A percentile compares a stretch with the other conserved stretches of the same genome.
phyloP scores from a whole-genome alignment of 2,329 filamentous ascomycete genomes.

The Hypomyces perniciosus region DNA sequence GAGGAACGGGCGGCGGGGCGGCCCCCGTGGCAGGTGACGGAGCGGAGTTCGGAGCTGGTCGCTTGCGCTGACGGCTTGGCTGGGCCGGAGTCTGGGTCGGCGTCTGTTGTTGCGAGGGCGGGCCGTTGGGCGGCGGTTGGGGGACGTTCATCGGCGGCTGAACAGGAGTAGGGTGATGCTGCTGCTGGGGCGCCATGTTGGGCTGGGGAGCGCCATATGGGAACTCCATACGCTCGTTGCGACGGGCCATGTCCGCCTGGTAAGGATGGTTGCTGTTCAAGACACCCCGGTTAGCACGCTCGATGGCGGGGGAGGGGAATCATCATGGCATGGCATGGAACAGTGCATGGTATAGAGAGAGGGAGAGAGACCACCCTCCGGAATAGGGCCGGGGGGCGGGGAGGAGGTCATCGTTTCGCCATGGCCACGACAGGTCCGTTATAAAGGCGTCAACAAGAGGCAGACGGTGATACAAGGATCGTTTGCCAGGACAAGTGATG shows the following conservation, averaged over 20 bases:
- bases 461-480: slow-evolving; percentile 21
- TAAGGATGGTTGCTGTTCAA: slow-evolving; percentile 40
- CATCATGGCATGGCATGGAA: slow-evolving; percentile 22
- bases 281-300: slow-evolving; percentile 24
- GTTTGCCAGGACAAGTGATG: slow-evolving; percentile 14
- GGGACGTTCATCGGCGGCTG: slow-evolving; percentile 41
- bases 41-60: slow-evolving; percentile 33
- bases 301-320: slow-evolving; percentile 19
- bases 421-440: slow-evolving; percentile 16
- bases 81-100: slow-evolving; percentile 34
- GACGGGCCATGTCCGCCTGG: slow-evolving; percentile 45
- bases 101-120: slow-evolving; percentile 30
- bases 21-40: slow-evolving; percentile 32
- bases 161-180: slow-evolving; percentile 34
- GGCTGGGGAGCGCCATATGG: slow-evolving; percentile 35
- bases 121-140: slow-evolving; percentile 30
- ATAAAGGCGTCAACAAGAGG: slow-evolving; percentile 17
- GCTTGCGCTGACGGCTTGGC: slow-evolving; percentile 36
- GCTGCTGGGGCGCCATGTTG: slow-evolving; percentile 32
- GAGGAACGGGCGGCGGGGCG: slow-evolving; percentile 27
- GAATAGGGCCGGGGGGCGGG: slow-evolving; percentile 7
- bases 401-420: slow-evolving; percentile 12
- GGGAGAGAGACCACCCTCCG: slow-evolving; percentile 10
- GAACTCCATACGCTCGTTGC: slow-evolving; percentile 39
- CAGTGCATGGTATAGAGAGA: slow-evolving; percentile 13